Base-by-base conservation (phyloP, 768 basidiomycete genomes). In the Phaeotremella skinneri region DNA sequence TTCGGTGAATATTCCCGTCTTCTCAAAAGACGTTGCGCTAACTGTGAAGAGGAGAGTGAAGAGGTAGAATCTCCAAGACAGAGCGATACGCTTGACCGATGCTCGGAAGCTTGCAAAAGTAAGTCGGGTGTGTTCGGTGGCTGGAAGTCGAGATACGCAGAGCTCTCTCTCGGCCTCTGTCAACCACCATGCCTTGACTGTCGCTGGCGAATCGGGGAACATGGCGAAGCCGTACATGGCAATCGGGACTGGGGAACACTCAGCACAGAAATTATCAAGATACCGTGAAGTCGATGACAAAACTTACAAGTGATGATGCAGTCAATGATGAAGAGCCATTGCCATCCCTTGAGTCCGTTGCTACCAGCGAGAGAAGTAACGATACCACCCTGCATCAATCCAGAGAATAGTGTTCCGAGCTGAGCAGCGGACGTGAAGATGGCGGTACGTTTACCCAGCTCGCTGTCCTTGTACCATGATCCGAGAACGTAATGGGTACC, bases 381-480 rank as follows among this genome's bases (percentile, higher is more conserved):
- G 14, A 68, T 51, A 3, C 42, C 63, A 1, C 48, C 66, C 27
- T 62, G 61, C 42, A 68, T 49, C 3, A 65, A 55, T 26, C 66
- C 66, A 14, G 52, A 55, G 43, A 68, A 39, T 26, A 65, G 30
- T 14, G 66, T 52, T 0, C 63, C 66, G 29, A 39, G 47, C 26
- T 61, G 55, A 14, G 60, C 49, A 20, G 63, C 58, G 16, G 59
- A 42, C 48, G 55, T 43, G 71, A 87, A 89, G 58, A 87, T 83
- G n/a, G 84, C 85, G 2, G 84, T 85, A 11, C 86, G 82, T 66
- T 87, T 87, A 6, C 85, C 86, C 2, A 87, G 79, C 75, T 88
- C 87, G 21, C 79, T 78, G 2, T 82, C 79, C 67, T 82, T 87
- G 70, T 87, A 87, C 87, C 85, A 87, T n/a, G 84, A 85, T 41